phyloP scores from a whole-genome alignment of 331 rosid genomes.

The Spiraea crenata region DNA sequence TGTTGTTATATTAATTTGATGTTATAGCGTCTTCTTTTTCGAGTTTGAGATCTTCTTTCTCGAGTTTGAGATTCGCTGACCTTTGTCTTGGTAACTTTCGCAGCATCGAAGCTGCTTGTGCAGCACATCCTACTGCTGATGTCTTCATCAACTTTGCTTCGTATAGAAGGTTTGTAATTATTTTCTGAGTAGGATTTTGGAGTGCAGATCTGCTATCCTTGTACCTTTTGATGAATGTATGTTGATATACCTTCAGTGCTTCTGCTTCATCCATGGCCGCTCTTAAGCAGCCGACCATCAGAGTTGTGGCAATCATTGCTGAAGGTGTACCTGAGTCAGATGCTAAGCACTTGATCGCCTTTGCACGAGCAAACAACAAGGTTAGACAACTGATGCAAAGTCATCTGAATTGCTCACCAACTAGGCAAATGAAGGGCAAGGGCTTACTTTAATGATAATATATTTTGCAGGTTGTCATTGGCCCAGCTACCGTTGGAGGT shows the following conservation, averaged over 20 bases:
- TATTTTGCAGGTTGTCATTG: slow-evolving; percentile 77
- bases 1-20: background rate
- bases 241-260: slow-evolving; percentile 58
- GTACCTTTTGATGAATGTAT: slow-evolving; percentile 6
- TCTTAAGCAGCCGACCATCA: slow-evolving; percentile 87
- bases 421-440: slow-evolving; percentile 16
- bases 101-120: slow-evolving; percentile 94
- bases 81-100: slow-evolving; percentile 28
- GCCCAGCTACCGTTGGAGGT: slow-evolving; percentile 99
- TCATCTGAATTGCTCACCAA: slow-evolving; percentile 14
- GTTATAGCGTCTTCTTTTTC: background rate
- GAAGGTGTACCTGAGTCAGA: slow-evolving; percentile 98
- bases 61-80: slow-evolving; percentile 25
- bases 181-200: slow-evolving; percentile 6
- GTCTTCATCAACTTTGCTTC: slow-evolving; percentile 98
- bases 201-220: slow-evolving; percentile 1
- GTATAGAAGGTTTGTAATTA: slow-evolving; percentile 67
- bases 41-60: slow-evolving; percentile 25
- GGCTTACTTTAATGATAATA: slow-evolving; percentile 27
- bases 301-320: slow-evolving; percentile 96
- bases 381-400: slow-evolving; percentile 38
- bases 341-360: slow-evolving; percentile 87
- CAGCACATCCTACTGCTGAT: slow-evolving; percentile 98
- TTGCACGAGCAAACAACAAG: slow-evolving; percentile 92
- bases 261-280: slow-evolving; percentile 95